These are phyloP conservation scores for Penicillium pulvis DNA, from an alignment of 495 filamentous ascomycete genomes.

Conservation along the genomic window DNA sequence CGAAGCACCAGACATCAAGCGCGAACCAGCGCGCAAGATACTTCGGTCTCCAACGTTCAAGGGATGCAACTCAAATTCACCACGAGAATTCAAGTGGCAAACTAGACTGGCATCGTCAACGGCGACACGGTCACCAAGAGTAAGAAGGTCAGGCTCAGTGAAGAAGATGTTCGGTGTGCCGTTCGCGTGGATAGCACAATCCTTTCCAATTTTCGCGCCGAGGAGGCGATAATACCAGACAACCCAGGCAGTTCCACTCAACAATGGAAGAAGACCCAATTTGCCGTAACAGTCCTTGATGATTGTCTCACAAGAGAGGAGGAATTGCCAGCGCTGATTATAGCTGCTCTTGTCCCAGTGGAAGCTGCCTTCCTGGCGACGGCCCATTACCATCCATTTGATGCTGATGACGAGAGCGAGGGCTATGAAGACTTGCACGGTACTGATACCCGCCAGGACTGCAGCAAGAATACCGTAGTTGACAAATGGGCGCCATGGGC, in stretches of 20 bases:
- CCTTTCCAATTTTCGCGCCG: constrained; percentile 44
- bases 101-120: constrained; percentile 52
- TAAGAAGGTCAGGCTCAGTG: constrained; percentile 52
- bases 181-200: constrained; percentile 49
- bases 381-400: constrained; percentile 47
- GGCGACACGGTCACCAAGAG: constrained; percentile 44
- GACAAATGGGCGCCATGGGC: constrained; percentile 30
- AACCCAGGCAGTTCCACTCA: constrained; percentile 43
- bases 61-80: constrained; percentile 48
- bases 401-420: constrained; percentile 34
- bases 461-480: constrained; percentile 33
- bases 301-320: constrained; percentile 44
- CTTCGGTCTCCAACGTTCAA: constrained; percentile 43
- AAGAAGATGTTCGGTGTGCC: constrained; percentile 45
- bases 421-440: constrained; percentile 33
- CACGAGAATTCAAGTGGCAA: constrained; percentile 47
- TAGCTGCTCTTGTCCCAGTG: constrained; percentile 50
- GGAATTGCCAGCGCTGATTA: constrained; percentile 49
- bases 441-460: constrained; percentile 29
- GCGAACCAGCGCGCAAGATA: constrained; percentile 44
- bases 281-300: constrained; percentile 45
- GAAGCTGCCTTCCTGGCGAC: constrained; percentile 41
- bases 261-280: constrained; percentile 41
- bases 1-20: constrained; percentile 43
- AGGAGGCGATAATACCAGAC: constrained; percentile 45